A percentile compares a stretch with the other conserved stretches of the same genome.
Evolutionary conservation across 768 basidiomycete genomes (phyloP).

Genomic region (Agrocybe chaxingu): DNA sequence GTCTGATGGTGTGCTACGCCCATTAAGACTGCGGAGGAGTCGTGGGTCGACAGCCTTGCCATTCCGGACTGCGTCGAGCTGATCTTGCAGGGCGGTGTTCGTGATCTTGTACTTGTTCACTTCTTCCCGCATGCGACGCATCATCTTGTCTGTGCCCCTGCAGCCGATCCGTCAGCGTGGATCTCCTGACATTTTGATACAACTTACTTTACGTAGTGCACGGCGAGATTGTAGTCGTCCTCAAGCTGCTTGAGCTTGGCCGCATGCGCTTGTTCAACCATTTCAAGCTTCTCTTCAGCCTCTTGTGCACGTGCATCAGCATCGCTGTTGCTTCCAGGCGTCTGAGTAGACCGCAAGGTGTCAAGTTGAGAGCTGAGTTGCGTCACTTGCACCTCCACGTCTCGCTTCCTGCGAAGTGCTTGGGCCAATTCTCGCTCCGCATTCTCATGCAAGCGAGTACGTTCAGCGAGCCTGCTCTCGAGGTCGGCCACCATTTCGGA

Average conservation of each 20-base stretch:
- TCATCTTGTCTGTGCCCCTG: slow-evolving; percentile 97
- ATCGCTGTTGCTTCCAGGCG: slow-evolving; percentile 36
- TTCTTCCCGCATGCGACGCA: slow-evolving; percentile 95
- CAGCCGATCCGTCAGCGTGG: slow-evolving; percentile 13
- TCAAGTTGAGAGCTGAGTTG: slow-evolving; percentile 67
- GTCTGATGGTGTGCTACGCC: slow-evolving; percentile 73
- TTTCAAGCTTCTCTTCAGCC: slow-evolving; percentile 75
- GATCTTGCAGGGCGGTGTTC: slow-evolving; percentile 78
- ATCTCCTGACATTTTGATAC: slow-evolving; percentile 9
- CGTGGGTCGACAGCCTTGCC: slow-evolving; percentile 50
- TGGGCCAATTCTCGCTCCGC: slow-evolving; percentile 74
- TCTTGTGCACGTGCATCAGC: slow-evolving; percentile 47
- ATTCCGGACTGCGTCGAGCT: slow-evolving; percentile 70
- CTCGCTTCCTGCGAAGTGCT: slow-evolving; percentile 62
- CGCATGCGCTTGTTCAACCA: slow-evolving; percentile 76
- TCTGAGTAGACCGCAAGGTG: slow-evolving; percentile 55
- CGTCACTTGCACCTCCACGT: slow-evolving; percentile 68
- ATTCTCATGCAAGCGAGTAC: slow-evolving; percentile 66
- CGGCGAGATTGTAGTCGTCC: slow-evolving; percentile 93
- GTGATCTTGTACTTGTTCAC: slow-evolving; percentile 84
- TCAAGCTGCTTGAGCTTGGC: slow-evolving; percentile 85
- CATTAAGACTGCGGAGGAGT: slow-evolving; percentile 51
- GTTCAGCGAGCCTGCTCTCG: slow-evolving; percentile 74
- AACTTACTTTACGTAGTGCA: slow-evolving; percentile 92
- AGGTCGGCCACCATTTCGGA: slow-evolving; percentile 61